Base-by-base conservation (phyloP, 73 alveolate species). In the Paramecium tetraurelia region DNA sequence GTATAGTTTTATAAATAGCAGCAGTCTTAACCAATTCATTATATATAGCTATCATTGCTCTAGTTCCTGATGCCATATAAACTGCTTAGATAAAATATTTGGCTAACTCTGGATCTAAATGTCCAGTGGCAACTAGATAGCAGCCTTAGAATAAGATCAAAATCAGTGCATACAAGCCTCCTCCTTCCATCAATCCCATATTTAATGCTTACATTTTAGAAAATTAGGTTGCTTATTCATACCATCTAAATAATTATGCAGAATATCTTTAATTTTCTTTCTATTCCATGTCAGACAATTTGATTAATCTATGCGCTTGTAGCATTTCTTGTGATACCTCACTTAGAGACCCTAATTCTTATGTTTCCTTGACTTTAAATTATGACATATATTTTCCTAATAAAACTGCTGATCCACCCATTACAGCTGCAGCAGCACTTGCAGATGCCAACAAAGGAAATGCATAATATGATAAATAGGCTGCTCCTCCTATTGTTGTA, bases 21-120 rank as follows among this genome's bases (percentile, higher is more conserved):
- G 89, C 58, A 5, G 93, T 86, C 41, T 86, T 86, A 27, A 63
- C 85, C 29, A 86, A 36, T 86, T 86, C 93, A 21, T 72, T 86
- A 43, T 86, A 86, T 5, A 77, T 68, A 2, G 21, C 24, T 22
- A 86, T 77, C 69, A 86, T 59, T 16, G 80, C 50, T 63, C 93
- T 72, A 3, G 70, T 77, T 63, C 93, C 93, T 35, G 68, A 29
- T 4, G 88, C 93, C 53, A 86, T 77, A 11, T 59, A 86, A 16
- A 86, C 63, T n/a, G 93, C 93, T 31, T 86, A 41, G 16, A 86
- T 63, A 40, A 68, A 40, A 36, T 72, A 86, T 20, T 72, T 86
- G 0, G 70, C 36, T 33, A 86, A 77, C 22, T 86, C 93, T 27
- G 93, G 93, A 86, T 72, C 85, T 41, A 77, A 53, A 29, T 63